A percentile compares a stretch with the other conserved stretches of the same genome.
phyloP scores from a whole-genome alignment of 108 stramenopile species.

The Skeletonema potamos region DNA sequence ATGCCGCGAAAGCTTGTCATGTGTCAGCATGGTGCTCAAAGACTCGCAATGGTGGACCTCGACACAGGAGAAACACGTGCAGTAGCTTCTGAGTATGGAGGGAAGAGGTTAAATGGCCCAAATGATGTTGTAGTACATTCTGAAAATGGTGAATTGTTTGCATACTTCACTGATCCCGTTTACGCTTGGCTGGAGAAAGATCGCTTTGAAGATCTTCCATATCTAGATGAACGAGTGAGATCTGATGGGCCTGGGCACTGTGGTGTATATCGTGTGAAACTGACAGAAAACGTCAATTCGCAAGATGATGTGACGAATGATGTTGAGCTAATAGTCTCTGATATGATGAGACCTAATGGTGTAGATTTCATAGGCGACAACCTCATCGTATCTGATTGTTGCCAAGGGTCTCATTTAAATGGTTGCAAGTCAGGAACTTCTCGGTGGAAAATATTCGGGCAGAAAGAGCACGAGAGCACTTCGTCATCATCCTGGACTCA shows the following conservation, averaged over 20 bases:
- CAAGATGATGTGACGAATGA: neutral
- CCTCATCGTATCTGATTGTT: constrained; percentile 2
- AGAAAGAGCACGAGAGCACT: neutral
- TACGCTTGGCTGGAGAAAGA: constrained; percentile 8
- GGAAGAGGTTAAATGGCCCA: constrained; percentile 3
- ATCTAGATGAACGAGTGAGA: neutral
- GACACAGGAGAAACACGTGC: neutral
- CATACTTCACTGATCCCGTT: constrained; percentile 7
- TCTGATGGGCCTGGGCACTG: neutral
- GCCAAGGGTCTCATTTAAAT: constrained; percentile 3
- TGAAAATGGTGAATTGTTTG: neutral
- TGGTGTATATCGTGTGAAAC: constrained; percentile 2
- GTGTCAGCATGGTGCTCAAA: constrained; percentile 3
- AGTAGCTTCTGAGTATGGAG: neutral
- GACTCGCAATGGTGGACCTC: neutral
- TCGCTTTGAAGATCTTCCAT: constrained; percentile 9
- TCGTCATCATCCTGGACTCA: neutral
- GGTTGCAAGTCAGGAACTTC: neutral
- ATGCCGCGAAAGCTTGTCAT: neutral
- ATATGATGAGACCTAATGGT: constrained; percentile 3
- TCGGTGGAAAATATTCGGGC: neutral
- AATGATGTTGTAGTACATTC: neutral
- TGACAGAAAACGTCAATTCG: neutral
- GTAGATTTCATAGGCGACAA: neutral
- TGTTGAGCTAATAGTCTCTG: neutral